Evolutionary conservation across 768 basidiomycete genomes (phyloP), one percentile per base, ranked within the genome.

Genomic region (Suillus bovinus): DNA sequence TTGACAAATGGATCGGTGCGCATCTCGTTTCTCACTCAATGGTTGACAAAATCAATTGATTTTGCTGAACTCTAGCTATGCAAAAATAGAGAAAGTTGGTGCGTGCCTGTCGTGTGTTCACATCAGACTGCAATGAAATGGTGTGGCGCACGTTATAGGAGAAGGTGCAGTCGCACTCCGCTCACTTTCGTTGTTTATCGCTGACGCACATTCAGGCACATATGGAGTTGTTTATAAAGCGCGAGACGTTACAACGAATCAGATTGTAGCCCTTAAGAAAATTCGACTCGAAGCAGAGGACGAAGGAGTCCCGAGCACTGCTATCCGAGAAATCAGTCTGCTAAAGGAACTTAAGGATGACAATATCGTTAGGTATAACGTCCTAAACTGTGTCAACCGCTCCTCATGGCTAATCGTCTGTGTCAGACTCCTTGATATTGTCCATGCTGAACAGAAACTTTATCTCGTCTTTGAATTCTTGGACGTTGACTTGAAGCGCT

Each of bases 141-240:
- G 64, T 61, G 67, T 64, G 67, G 44, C 59, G 67, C 61, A 52
- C 44, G 55, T 42, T 69, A 61, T 69, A 82, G 81, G 81, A 71
- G 81, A 82, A 76, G 81, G 81, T 79, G 66, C 22, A 67, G 27
- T 34, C 46, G 54, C 36, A 33, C 39, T 64, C 49, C 44, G 16
- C 38, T 22, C 38, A 50, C 46, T 67, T n/a, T 63, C 39, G 33
- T 38, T 65, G 55, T 57, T 31, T 53, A 41, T 47, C 22, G 53
- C 54, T 59, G 5, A 59, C 61, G 57, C 58, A 31, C 64, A 61
- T 46, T 58, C 72, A 99, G 96, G 96, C 68, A 98, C 96, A 29
- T 99, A 99, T 68, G 96, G 96, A 61, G 96, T 99, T 58, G 96
- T 99, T 24, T 99, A 99, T 84, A 97, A 98, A 77, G 96, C 96